Conservation (phyloP, 805 yeast species). For the Nakazawaea laoshanensis region DNA sequence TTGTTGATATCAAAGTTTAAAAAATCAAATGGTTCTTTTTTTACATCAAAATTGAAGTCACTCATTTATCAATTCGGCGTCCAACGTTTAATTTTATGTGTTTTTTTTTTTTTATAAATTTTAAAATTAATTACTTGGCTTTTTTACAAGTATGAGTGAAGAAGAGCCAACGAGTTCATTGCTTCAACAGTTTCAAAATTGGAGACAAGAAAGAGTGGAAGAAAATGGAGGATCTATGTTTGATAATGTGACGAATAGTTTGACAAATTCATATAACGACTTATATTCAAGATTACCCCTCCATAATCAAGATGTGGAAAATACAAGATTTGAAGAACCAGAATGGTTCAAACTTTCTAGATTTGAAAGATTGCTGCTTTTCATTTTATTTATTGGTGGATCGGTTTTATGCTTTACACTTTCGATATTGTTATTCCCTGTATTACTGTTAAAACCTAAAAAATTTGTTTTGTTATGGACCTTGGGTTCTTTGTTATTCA, state of each 20-base stretch:
- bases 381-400: constrained; percentile 67
- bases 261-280: constrained; percentile 27
- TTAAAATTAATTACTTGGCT: too few species aligned
- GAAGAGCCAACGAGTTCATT: constrained; percentile 5
- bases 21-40: too few species aligned
- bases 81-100: neutral
- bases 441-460: constrained; percentile 79
- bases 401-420: constrained; percentile 75
- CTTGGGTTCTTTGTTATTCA: constrained; percentile 80
- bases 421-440: constrained; percentile 81
- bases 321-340: constrained; percentile 47
- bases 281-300: constrained; percentile 62
- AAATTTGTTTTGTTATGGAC: constrained; percentile 91
- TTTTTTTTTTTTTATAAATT: too few species aligned
- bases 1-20: too few species aligned
- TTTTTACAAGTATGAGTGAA: neutral
- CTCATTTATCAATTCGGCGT: too few species aligned
- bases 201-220: constrained; percentile 7
- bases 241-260: constrained; percentile 1
- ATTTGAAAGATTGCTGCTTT: constrained; percentile 73
- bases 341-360: constrained; percentile 69
- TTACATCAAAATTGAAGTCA: too few species aligned
- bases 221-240: constrained; percentile 1
- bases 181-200: constrained; percentile 6
- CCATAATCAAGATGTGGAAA: constrained; percentile 40